Percentiles rank a stretch among this genome's conserved stretches.
Evolutionary conservation across 345 rosid genomes (phyloP).

Genomic region (Eucalyptus guilfoylei): DNA sequence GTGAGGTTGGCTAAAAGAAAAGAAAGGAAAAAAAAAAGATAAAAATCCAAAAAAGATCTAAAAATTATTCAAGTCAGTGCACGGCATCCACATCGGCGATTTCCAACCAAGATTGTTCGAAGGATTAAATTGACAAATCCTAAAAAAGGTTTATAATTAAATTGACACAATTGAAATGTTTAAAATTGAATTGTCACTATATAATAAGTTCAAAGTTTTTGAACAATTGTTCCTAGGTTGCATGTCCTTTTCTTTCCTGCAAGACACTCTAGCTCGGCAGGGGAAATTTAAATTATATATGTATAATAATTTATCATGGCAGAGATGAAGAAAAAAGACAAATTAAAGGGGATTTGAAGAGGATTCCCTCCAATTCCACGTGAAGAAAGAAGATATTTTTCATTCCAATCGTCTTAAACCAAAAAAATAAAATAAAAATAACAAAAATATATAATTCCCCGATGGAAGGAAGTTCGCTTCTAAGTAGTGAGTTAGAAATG

Average conservation of each 20-base stretch:
- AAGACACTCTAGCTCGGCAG: background rate
- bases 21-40: no score
- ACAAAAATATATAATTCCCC: no score
- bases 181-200: background rate
- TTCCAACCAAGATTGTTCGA: background rate
- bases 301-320: background rate
- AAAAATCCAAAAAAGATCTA: background rate
- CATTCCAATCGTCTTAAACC: background rate
- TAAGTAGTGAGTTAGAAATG: background rate
- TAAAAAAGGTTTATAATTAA: background rate
- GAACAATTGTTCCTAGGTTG: background rate
- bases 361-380: background rate
- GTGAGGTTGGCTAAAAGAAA: fast-evolving
- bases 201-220: background rate
- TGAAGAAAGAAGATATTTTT: background rate
- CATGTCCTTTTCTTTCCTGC: background rate
- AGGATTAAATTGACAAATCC: background rate
- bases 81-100: background rate
- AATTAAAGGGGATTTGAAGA: background rate
- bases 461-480: background rate
- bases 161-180: background rate
- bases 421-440: background rate
- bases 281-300: background rate
- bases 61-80: background rate
- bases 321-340: background rate